A percentile compares a stretch with the other conserved stretches of the same genome.
These are phyloP conservation scores for Pythium brassicae DNA, from an alignment of 352 stramenopile genomes.

Conservation along the genomic window DNA sequence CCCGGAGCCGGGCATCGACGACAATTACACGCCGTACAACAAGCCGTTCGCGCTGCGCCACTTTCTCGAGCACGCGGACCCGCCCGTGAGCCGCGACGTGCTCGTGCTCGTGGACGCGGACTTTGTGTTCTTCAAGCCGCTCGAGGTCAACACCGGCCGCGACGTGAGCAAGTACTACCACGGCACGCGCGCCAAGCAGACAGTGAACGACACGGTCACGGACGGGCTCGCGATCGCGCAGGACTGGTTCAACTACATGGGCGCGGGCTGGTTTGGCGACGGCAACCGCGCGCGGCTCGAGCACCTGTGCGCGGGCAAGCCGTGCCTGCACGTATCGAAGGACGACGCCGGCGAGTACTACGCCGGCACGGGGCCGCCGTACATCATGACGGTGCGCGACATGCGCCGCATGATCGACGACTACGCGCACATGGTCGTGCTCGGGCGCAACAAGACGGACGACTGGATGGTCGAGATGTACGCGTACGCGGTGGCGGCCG, in stretches of 20 bases:
- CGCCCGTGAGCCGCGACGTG: slow-evolving; percentile 31
- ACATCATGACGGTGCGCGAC: slow-evolving; percentile 33
- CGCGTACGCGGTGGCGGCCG: slow-evolving; percentile 18
- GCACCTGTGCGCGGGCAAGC: slow-evolving; percentile 10
- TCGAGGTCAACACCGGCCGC: slow-evolving; percentile 23
- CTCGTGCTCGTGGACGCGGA: slow-evolving; percentile 12
- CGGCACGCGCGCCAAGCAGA: background rate
- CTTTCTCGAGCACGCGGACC: slow-evolving; percentile 39
- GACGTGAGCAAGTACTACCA: slow-evolving; percentile 19
- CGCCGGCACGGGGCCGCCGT: slow-evolving; percentile 19
- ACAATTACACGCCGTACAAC: slow-evolving; percentile 51
- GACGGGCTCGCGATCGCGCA: slow-evolving; percentile 22
- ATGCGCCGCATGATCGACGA: slow-evolving; percentile 19
- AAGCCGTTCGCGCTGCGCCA: slow-evolving; percentile 50
- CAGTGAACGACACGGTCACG: slow-evolving; percentile 6
- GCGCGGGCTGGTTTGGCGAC: slow-evolving; percentile 4
- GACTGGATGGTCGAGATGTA: slow-evolving; percentile 34
- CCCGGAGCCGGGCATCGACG: slow-evolving; percentile 28
- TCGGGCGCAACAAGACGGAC: slow-evolving; percentile 14
- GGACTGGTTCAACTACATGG: slow-evolving; percentile 15
- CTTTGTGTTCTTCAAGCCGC: slow-evolving; percentile 18
- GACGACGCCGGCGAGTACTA: slow-evolving; percentile 24
- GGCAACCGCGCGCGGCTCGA: slow-evolving; percentile 5
- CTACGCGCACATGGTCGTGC: slow-evolving; percentile 21
- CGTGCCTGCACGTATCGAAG: slow-evolving; percentile 8